Base-by-base conservation (phyloP, 345 rosid genomes). In the Hibiscus syriacus region DNA sequence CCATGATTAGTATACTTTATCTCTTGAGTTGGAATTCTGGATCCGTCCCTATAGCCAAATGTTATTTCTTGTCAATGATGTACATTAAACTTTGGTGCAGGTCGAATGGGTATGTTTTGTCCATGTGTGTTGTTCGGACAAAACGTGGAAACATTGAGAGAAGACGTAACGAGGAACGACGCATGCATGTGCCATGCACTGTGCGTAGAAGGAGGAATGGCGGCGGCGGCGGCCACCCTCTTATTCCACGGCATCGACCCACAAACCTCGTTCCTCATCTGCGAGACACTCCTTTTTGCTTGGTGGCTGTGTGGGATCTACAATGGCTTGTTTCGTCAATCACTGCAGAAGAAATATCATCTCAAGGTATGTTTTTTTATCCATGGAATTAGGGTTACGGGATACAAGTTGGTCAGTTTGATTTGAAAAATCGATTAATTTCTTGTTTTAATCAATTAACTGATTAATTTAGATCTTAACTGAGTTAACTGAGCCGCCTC, bases 251-350 rank as follows among this genome's bases (percentile, higher is more conserved):
- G 96, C 16, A 74, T 92, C 68, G 97, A 87, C 75, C 93, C 93
- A 6, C 78, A 79, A 72, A 92, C 93, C 43, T 83, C 92, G 10
- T 80, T 83, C 17, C 92, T 88, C 72, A 87, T 92, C 3, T 77
- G 90, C 3, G 92, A 90, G 80, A 79, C 88, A 66, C 81, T 92
- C 68, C 74, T 90, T 29, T 92, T 88, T 64, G 81, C 89, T 38
- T 92, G 96, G 97, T 87, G 93, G 93, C 80, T 90, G 80, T 88
- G 97, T 74, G 93, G 90, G 23, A 90, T 90, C 64, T 87, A 88
- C 70, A 84, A 87, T 36, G 96, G 93, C 53, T 64, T 87, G 69
- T 81, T 90, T 70, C 90, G 97, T 6, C 90, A 88, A 71, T 81
- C 88, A 38, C 70, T 92, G 54, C 98, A 90, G 74, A 88, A 83